These are phyloP conservation scores for Otatea glauca DNA, from an alignment of 176 grass and related monocot genomes.

Conservation along the genomic window DNA sequence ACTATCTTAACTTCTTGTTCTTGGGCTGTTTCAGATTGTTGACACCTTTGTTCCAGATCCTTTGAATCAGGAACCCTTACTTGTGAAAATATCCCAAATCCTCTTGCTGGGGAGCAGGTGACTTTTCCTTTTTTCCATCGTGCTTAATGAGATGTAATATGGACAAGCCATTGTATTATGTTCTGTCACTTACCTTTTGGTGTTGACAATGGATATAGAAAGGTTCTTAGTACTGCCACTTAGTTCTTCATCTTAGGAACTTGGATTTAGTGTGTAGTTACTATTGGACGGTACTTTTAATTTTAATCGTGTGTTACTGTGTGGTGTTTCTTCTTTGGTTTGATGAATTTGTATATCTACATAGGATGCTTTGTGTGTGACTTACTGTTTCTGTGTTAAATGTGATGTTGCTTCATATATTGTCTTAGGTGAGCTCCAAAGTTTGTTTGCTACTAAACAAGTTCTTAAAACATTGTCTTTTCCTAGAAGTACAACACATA, in stretches of 20 bases:
- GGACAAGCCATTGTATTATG: background rate
- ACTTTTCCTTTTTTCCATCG: background rate
- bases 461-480: background rate
- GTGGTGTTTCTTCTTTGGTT: background rate
- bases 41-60: constrained; percentile 76
- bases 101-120: constrained; percentile 92
- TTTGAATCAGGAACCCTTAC: constrained; percentile 70
- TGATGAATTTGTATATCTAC: background rate
- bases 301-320: background rate
- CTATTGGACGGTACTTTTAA: background rate
- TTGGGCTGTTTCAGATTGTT: constrained; percentile 59
- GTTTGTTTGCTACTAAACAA: constrained; percentile 17
- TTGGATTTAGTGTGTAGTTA: constrained; percentile 8
- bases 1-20: constrained; percentile 11
- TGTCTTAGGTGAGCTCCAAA: background rate
- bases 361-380: background rate
- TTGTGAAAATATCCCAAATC: constrained; percentile 80
- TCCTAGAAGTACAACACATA: background rate
- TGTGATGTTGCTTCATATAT: constrained; percentile 11
- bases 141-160: constrained; percentile 10
- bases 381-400: constrained; percentile 4
- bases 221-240: background rate
- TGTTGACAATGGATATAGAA: constrained; percentile 4
- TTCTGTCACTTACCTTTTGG: background rate
- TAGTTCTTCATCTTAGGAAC: background rate